Evolutionary conservation across 208 protist species (phyloP), one percentile per base, ranked within the genome.

Genomic region (Crithidia bombi): DNA sequence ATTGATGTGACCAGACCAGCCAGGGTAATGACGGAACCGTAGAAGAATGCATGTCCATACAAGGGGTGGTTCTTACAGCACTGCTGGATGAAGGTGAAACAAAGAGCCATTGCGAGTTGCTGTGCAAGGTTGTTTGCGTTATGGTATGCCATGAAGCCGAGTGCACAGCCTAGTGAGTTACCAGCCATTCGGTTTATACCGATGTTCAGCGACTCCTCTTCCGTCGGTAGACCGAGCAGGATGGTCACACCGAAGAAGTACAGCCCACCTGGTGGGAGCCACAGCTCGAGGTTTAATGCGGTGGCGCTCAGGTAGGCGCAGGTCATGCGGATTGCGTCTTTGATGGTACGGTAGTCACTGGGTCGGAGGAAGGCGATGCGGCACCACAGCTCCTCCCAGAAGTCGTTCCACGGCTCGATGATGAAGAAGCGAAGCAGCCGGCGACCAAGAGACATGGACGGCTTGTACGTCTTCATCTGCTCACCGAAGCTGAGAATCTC

Each of bases 171-270:
- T 2, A 83, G 56, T 0, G 72, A 64, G 64, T 83, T 83, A 26
- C 78, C 78, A 2, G 71, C 66, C 33, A 79, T 64, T 5, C 78
- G 78, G 49, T 75, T 75, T n/a, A 83, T 59, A 26, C 55, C 61
- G 26, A 83, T 71, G 55, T 55, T 62, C 25, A 90, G 52, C 26
- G 80, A 79, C 39, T 90, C 85, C 55, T 82, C 80, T 50, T 82
- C 78, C 33, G 83, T 63, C 3, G 81, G 75, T 28, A 90, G 67
- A 66, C 84, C 80, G 19, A 90, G 67, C 10, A 90, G 81, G 70
- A 87, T 86, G 23, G 75, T 75, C 33, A 79, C 82, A 44, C 85
- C 85, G 63, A 86, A 90, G 68, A 78, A 86, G 62, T 86, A 86
- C 12, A 73, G 25, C 0, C 72, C 77, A 19, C 74, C 77, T 3